Evolutionary conservation across 768 basidiomycete species (phyloP).

Genomic region (Leccinum olivaceopallidum): DNA sequence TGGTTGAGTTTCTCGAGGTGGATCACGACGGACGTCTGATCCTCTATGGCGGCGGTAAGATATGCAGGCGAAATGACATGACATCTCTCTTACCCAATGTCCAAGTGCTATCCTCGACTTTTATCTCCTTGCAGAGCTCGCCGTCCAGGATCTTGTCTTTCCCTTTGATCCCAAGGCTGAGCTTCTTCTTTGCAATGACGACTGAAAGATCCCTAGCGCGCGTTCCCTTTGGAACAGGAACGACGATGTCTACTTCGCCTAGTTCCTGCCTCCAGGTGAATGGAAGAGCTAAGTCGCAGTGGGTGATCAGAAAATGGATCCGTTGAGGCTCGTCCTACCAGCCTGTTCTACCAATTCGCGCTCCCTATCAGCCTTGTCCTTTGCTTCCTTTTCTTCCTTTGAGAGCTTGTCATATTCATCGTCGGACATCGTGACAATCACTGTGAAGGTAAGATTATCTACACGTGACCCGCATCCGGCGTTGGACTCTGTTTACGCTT

Average conservation of each 20-base stretch:
- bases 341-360: constrained; percentile 82
- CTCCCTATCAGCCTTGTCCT: constrained; percentile 66
- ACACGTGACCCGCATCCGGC: constrained; percentile 27
- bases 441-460: constrained; percentile 17
- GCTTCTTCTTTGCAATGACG: constrained; percentile 75
- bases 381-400: constrained; percentile 70
- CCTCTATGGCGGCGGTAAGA: constrained; percentile 53
- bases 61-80: not conserved
- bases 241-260: constrained; percentile 77
- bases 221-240: constrained; percentile 88
- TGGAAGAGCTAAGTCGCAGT: constrained; percentile 65
- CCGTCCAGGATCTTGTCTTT: constrained; percentile 86
- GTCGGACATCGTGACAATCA: constrained; percentile 35
- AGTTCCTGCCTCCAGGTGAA: constrained; percentile 93
- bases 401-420: constrained; percentile 76
- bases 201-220: constrained; percentile 75
- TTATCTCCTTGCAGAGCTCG: constrained; percentile 90
- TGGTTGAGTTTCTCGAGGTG: constrained; percentile 88
- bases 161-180: constrained; percentile 84
- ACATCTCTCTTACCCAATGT: constrained; percentile 65
- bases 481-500: constrained; percentile 31
- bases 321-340: constrained; percentile 48
- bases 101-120: constrained; percentile 97
- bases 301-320: constrained; percentile 20
- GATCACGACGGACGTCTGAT: constrained; percentile 67